Base-by-base conservation (phyloP, 2,329 filamentous ascomycete species). In the Colletotrichum sidae region DNA sequence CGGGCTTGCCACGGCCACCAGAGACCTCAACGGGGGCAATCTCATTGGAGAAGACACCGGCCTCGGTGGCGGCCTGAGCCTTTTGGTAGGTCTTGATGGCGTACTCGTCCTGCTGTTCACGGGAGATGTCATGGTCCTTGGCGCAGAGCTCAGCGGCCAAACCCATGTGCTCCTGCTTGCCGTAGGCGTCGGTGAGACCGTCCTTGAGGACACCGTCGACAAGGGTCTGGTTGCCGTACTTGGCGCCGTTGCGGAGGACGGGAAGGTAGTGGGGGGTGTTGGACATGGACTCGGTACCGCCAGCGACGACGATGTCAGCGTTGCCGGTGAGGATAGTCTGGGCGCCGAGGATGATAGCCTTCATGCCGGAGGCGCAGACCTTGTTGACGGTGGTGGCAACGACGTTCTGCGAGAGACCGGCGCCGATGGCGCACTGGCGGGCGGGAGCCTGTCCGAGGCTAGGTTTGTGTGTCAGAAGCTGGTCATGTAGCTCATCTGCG, bases 301-400 rank as follows among this genome's bases (percentile, higher is more conserved):
- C 96, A 70, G 94, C 96, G 66, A 99, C 93, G 70, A 99, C 90
- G 70, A 97, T 90, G 72, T 93, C 90, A 70, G 95, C 95, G 77
- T 93, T 97, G 72, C 96, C 95, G 58, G 94, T 97, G 79, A 98
- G 94, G 83, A 99, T 99, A 73, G 95, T 97, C 82, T 98, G 96
- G 55, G 95, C 93, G 72, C 92, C 96, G 67, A 99, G 87, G 70
- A 97, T 93, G 76, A 99, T 91, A 72, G 96, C 93, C 86, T 99
- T 99, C 77, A 97, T 84, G 49, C 91, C 90, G 9, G 94, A 97
- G 69, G 96, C 96, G 87, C 96, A 99, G 77, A 99, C 96, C 85
- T 99, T 99, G 90, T 99, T 99, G 76, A 99, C 88, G 56, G 94
- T 97, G 50, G 96, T 99, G 81, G 91, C 92, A 72, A 96, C 88